Conservation (phyloP, 2,329 filamentous ascomycete species). For the Colletotrichum zoysiae region DNA sequence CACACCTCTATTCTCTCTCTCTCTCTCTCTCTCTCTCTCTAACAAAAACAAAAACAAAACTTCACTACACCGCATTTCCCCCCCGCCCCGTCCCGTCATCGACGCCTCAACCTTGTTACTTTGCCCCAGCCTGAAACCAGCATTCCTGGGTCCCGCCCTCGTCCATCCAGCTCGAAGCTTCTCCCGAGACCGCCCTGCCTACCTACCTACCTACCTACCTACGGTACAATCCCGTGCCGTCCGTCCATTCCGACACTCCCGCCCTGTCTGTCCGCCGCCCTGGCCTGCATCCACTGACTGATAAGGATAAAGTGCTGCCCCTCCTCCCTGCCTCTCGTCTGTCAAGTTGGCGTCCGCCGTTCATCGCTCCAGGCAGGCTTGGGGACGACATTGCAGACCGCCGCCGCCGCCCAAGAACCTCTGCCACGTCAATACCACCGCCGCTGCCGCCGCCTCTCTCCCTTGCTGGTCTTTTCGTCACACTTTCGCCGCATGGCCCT, state of each 20-base stretch:
- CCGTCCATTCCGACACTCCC: constrained; percentile 7
- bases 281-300: constrained; percentile 9
- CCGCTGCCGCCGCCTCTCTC: constrained; percentile 11
- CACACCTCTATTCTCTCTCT: neutral
- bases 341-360: constrained; percentile 29
- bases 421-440: neutral
- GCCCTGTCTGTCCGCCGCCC: constrained; percentile 1
- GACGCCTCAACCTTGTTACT: constrained; percentile 26
- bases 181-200: constrained; percentile 29
- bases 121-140: constrained; percentile 33
- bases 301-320: constrained; percentile 11
- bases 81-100: constrained; percentile 2
- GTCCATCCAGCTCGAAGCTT: constrained; percentile 23
- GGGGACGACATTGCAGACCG: constrained; percentile 21
- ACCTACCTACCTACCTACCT: too few relatives aligned
- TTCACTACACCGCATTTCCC: neutral
- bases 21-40: neutral
- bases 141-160: constrained; percentile 31
- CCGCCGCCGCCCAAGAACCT: neutral
- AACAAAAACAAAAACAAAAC: constrained; percentile 2
- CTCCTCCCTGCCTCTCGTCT: constrained; percentile 5
- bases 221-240: constrained; percentile 12
- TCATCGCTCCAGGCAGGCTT: constrained; percentile 15
- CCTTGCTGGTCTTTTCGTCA: constrained; percentile 15
- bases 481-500: constrained; percentile 31